Evolutionary conservation across 352 stramenopile genomes (phyloP), one percentile per base, ranked within the genome.

Genomic region (Phytophthora crassamura): DNA sequence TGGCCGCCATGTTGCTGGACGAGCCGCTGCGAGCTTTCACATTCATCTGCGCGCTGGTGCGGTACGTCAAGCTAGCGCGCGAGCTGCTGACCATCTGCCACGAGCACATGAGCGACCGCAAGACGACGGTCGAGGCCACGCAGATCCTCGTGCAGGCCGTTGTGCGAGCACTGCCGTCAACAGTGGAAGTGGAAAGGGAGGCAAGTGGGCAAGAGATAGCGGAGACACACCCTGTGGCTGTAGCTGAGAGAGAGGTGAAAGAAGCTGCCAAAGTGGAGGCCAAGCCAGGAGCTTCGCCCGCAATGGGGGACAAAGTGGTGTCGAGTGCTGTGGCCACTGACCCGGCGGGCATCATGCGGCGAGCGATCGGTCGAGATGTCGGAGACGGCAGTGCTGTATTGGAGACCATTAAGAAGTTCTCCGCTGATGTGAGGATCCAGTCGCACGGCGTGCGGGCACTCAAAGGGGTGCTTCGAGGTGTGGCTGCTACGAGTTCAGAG

Each of bases 321-420:
- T 15, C 38, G 1, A 42, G 9, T 12, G 46, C 35, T n/a, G 28
- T 56, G 3, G 70, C 69, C 3, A 54, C 74, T 0, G 75, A 87
- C 57, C 64, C 77, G 5, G 72, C 75, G 0, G 73, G 70, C 1
- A 77, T 84, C 50, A 84, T 90, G 71, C 74, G 80, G 15, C 75
- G 82, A 35, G 82, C 79, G 4, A 43, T 89, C 12, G 66, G 69
- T 8, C 69, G 77, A 7, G 82, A 90, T 36, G 47, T 69, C 0
- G 77, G 79, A 1, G 69, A 89, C 36, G 75, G 79, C 0, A 72
- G 57, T 5, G 65, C 75, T 0, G 61, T 90, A 9, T 16, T 86
- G 15, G 61, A 74, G 18, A 81, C 65, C 40, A 86, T 90, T 77
- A 65, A 61, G 15, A 84, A 79, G 43, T 90, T 74, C 40, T 49